Evolutionary conservation across 495 filamentous ascomycete genomes (phyloP).

Genomic region (Lophiostoma macrostomum): DNA sequence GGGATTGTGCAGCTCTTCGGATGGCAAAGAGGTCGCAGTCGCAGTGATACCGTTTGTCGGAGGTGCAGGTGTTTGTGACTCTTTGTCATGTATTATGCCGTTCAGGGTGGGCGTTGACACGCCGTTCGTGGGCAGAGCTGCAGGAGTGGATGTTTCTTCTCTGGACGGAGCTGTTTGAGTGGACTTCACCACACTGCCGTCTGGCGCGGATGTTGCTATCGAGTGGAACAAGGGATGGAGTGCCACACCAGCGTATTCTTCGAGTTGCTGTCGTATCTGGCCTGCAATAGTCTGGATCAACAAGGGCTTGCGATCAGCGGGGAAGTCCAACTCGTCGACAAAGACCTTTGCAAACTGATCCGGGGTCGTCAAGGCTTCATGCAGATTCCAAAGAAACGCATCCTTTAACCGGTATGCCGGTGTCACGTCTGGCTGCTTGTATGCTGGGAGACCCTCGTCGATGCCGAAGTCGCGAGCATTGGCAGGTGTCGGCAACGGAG

Average conservation of each 20-base stretch:
- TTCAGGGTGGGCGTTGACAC: constrained; percentile 19
- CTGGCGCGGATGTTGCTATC: constrained; percentile 47
- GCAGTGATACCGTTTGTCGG: constrained; percentile 47
- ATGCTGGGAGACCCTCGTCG: constrained; percentile 66
- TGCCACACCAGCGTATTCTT: constrained; percentile 93
- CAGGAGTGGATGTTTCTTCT: constrained; percentile 47
- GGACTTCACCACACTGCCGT: constrained; percentile 45
- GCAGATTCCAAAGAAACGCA: constrained; percentile 94
- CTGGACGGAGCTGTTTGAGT: constrained; percentile 43
- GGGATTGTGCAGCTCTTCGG: constrained; percentile 63
- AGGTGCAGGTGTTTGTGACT: constrained; percentile 48
- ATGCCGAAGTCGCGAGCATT: constrained; percentile 59
- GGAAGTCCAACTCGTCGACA: constrained; percentile 91
- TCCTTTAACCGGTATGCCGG: constrained; percentile 86
- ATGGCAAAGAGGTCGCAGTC: constrained; percentile 49
- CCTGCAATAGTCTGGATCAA: constrained; percentile 78
- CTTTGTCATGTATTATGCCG: constrained; percentile 6
- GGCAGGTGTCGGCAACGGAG: constrained; percentile 66
- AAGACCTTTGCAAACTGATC: constrained; percentile 90
- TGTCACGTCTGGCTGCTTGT: constrained; percentile 69
- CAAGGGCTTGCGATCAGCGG: constrained; percentile 56
- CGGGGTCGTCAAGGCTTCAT: constrained; percentile 89
- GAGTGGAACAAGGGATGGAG: constrained; percentile 86
- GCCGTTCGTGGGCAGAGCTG: constrained; percentile 22
- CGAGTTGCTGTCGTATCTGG: constrained; percentile 90